Evolutionary conservation across 1,284 basidiomycete genomes (phyloP), one percentile per base, ranked within the genome.

Genomic region (Sanguinoderma infundibulare): DNA sequence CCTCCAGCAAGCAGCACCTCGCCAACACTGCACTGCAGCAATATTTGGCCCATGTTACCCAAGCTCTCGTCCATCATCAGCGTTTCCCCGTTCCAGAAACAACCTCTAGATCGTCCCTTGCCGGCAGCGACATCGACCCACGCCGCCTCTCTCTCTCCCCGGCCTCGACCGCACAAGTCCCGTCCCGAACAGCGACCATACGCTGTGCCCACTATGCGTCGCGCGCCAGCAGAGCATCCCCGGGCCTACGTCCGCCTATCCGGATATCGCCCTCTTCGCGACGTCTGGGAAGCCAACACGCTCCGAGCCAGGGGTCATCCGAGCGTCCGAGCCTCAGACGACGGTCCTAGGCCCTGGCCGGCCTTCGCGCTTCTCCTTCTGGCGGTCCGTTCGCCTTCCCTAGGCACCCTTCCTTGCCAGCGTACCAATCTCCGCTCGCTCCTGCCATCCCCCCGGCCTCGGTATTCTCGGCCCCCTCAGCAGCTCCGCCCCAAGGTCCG

Each of bases 201-300:
- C 30, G 26, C 38, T 35, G 14, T 35, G 7, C 34, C 34, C 28
- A 26, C 28, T 28, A 30, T 30, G 9, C 46, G 10, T 8, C 22
- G 38, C 28, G 46, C 17, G 46, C 46, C 46, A 49, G 46, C 46
- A n/a, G 26, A 54, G 52, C 9, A 54, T n/a, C 20, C 15, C 34
- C 58, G 52, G 58, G 17, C 52, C 58, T 54, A 22, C 26, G 26
- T 54, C 36, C 36, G 53, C 36, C 58, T 59, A 59, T 59, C 58
- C 58, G 58, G 58, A 54, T n/a, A 59, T 59, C 58, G 53, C 58
- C 58, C 46, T 47, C 24, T 32, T 46, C 46, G 46, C 46, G 46
- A 49, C 26, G 49, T 51, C 49, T 36, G 49, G 47, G 52, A 54
- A 54, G 46, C 26, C 58, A 20, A 59, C 35, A 59, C 46, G 39